Percentiles rank a stretch among this genome's conserved stretches.
phyloP scores from a whole-genome alignment of 2,329 filamentous ascomycete species.

The Colletotrichum echinochloae region DNA sequence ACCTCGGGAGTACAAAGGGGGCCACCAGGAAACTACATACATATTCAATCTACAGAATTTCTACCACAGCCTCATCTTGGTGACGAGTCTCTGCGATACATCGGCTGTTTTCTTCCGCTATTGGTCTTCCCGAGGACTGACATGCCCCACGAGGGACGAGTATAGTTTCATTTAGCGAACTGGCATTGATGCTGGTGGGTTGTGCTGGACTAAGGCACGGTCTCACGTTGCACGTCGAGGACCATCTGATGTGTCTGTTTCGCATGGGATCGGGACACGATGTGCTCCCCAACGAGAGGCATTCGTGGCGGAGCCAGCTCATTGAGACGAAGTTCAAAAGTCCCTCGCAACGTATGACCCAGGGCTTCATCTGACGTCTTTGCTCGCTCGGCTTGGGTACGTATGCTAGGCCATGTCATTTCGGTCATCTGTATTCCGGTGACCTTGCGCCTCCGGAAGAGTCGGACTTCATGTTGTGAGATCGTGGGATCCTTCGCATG shows the following conservation, averaged over 20 bases:
- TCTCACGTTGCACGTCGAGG: slow-evolving; percentile 21
- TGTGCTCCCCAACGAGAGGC: neutral
- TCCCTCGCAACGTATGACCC: slow-evolving; percentile 4
- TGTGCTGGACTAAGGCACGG: slow-evolving; percentile 15
- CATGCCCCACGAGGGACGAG: neutral
- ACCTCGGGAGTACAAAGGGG: slow-evolving; percentile 2
- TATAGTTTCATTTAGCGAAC: slow-evolving; percentile 15
- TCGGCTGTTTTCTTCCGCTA: slow-evolving; percentile 10
- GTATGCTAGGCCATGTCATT: slow-evolving; percentile 17
- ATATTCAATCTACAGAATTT: slow-evolving; percentile 16
- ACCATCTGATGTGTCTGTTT: slow-evolving; percentile 24
- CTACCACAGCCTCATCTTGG: slow-evolving; percentile 4
- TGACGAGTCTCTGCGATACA: neutral
- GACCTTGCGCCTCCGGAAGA: neutral
- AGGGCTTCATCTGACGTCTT: neutral
- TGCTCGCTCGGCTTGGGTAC: slow-evolving; percentile 4
- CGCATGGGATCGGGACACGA: slow-evolving; percentile 6
- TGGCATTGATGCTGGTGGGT: neutral
- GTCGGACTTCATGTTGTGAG: neutral
- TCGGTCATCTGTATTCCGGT: slow-evolving; percentile 1
- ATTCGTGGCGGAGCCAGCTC: neutral
- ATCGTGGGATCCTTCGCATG: neutral
- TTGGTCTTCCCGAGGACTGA: neutral
- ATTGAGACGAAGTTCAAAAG: slow-evolving; percentile 18
- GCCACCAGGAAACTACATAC: neutral